Evolutionary conservation across 2,329 filamentous ascomycete genomes (phyloP).

Genomic region (Leptodontidium sp.): DNA sequence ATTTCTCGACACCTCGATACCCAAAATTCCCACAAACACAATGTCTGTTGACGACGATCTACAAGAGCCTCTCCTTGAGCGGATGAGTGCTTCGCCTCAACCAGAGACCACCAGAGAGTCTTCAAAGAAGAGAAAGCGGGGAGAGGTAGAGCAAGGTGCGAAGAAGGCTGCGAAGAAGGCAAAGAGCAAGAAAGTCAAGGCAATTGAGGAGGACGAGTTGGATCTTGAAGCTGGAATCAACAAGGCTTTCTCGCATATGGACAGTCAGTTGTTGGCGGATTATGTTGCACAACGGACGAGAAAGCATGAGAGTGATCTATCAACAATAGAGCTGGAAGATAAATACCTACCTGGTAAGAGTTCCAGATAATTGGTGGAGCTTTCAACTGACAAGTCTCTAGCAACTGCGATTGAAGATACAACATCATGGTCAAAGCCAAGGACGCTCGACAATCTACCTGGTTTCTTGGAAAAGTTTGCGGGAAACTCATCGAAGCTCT

Average conservation of each 20-base stretch:
- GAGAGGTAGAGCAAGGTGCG: slow-evolving; percentile 30
- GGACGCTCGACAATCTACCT: slow-evolving; percentile 77
- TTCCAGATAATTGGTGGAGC: not conserved
- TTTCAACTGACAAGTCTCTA: slow-evolving; percentile 46
- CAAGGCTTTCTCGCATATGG: slow-evolving; percentile 81
- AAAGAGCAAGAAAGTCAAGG: slow-evolving; percentile 65
- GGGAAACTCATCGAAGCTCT: slow-evolving; percentile 64
- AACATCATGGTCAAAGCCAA: slow-evolving; percentile 72
- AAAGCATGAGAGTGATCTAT: slow-evolving; percentile 82
- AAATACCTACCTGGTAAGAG: slow-evolving; percentile 76
- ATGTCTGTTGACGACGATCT: slow-evolving; percentile 42
- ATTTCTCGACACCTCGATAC: not conserved
- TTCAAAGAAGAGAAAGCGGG: slow-evolving; percentile 46
- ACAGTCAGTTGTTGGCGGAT: slow-evolving; percentile 83
- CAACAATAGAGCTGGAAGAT: slow-evolving; percentile 84
- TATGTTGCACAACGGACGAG: slow-evolving; percentile 82
- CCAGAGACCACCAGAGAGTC: slow-evolving; percentile 22
- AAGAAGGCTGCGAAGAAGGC: slow-evolving; percentile 53
- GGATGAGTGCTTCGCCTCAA: slow-evolving; percentile 35
- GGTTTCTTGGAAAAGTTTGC: slow-evolving; percentile 77
- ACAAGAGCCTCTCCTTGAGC: slow-evolving; percentile 45
- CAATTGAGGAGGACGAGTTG: slow-evolving; percentile 63
- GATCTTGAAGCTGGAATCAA: slow-evolving; percentile 81
- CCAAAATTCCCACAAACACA: slow-evolving; percentile 10
- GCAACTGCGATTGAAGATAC: slow-evolving; percentile 82